Evolutionary conservation across 164 flowering plant species (phyloP).

Genomic region (Nymphaea thermarum): DNA sequence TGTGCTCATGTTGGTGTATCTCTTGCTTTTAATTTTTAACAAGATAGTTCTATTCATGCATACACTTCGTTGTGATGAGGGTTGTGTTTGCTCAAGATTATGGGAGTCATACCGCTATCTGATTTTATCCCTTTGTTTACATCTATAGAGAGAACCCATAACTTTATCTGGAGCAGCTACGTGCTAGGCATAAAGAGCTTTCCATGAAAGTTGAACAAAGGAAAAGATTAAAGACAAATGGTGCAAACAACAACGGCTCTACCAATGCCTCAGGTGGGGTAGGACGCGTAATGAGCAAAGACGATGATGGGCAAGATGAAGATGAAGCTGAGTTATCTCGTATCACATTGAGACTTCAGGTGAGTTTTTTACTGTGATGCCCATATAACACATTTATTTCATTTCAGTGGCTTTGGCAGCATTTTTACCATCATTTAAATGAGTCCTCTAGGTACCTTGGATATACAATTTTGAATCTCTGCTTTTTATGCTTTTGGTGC

Average conservation of each 20-base stretch:
- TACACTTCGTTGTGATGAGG: too few relatives aligned
- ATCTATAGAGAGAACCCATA: conserved; percentile 77
- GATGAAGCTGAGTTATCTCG: conserved; percentile 76
- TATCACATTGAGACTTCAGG: conserved; percentile 73
- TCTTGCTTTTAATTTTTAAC: too few relatives aligned
- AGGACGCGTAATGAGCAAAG: conserved; percentile 98
- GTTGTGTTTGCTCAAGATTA: too few relatives aligned
- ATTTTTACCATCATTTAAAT: too few relatives aligned
- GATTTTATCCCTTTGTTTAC: neutral
- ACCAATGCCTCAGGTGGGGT: conserved; percentile 59
- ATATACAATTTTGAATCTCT: too few relatives aligned
- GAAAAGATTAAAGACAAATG: conserved; percentile 80
- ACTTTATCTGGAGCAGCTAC: conserved; percentile 74
- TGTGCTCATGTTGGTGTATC: too few relatives aligned
- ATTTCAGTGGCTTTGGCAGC: too few relatives aligned
- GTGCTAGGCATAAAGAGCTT: conserved; percentile 57
- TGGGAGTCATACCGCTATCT: neutral
- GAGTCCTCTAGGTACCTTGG: too few relatives aligned
- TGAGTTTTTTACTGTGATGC: conserved; percentile 2
- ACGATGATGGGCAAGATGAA: conserved; percentile 67
- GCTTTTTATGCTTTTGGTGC: neutral
- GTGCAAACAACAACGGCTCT: conserved; percentile 47
- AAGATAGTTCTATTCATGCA: too few relatives aligned
- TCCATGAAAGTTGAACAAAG: conserved; percentile 81
- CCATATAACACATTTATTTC: neutral